Evolutionary conservation across 345 rosid genomes (phyloP).

Genomic region (Arabis alpina): DNA sequence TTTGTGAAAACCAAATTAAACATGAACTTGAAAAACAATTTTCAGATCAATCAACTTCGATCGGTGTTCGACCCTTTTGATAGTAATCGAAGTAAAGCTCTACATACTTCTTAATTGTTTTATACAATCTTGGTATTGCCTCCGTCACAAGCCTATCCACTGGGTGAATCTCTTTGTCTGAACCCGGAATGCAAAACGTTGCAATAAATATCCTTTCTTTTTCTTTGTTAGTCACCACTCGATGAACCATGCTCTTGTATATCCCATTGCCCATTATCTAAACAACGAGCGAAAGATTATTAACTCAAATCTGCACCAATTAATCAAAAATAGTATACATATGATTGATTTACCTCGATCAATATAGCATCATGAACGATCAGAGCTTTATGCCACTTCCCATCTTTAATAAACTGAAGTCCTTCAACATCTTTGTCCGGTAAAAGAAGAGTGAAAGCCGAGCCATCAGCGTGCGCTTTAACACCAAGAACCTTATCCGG

Average conservation of each 20-base stretch:
- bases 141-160: conserved; percentile 37
- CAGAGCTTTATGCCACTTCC: conserved; percentile 52
- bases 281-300: neutral
- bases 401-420: conserved; percentile 53
- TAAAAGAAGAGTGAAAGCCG: conserved; percentile 59
- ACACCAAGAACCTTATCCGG: conserved; percentile 58
- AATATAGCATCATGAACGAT: conserved; percentile 52
- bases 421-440: conserved; percentile 62
- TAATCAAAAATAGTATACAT: neutral
- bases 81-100: no score
- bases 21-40: no score
- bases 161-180: conserved; percentile 41
- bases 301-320: conserved; percentile 16
- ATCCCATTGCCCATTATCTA: conserved; percentile 65
- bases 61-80: no score
- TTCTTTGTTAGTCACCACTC: conserved; percentile 55
- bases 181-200: conserved; percentile 49
- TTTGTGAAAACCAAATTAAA: no score
- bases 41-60: no score
- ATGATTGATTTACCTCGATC: conserved; percentile 44
- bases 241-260: conserved; percentile 57
- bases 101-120: no score
- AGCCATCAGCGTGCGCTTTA: conserved; percentile 66
- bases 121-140: conserved; percentile 56
- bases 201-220: conserved; percentile 57